phyloP scores from a whole-genome alignment of 148 eudicot genomes.

The Talinum fruticosum region DNA sequence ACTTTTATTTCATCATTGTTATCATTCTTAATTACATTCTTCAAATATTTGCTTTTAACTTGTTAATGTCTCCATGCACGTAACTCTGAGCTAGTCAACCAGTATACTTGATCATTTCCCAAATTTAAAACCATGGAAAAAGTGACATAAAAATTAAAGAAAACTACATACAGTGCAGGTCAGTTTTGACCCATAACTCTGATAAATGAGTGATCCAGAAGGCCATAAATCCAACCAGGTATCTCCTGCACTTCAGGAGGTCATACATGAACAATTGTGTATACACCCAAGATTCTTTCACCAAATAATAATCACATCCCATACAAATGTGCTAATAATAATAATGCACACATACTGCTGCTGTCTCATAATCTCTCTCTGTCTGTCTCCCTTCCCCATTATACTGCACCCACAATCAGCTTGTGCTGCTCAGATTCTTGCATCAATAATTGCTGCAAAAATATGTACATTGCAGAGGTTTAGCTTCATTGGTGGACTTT shows the following conservation, averaged over 20 bases:
- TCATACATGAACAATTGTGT: neutral
- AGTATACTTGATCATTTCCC: no score
- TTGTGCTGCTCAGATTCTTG: neutral
- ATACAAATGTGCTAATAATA: neutral
- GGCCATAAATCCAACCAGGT: neutral
- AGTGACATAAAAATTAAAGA: no score
- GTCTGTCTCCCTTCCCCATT: neutral
- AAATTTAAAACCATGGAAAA: no score
- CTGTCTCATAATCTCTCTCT: no score
- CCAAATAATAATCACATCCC: neutral
- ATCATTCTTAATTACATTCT: no score
- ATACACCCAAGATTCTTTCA: neutral
- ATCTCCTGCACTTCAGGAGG: conserved; percentile 10
- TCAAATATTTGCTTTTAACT: no score
- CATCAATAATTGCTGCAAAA: conserved; percentile 5
- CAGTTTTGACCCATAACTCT: neutral
- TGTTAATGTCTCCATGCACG: no score
- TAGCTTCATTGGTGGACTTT: neutral
- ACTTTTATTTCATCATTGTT: no score
- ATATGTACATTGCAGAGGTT: neutral
- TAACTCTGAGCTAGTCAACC: no score
- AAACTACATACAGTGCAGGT: neutral
- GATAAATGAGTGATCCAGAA: neutral
- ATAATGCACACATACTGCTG: neutral
- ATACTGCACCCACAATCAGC: no score